Base-by-base conservation (phyloP, 1,139 yeast genomes). In the Suhomyces wounanorum region DNA sequence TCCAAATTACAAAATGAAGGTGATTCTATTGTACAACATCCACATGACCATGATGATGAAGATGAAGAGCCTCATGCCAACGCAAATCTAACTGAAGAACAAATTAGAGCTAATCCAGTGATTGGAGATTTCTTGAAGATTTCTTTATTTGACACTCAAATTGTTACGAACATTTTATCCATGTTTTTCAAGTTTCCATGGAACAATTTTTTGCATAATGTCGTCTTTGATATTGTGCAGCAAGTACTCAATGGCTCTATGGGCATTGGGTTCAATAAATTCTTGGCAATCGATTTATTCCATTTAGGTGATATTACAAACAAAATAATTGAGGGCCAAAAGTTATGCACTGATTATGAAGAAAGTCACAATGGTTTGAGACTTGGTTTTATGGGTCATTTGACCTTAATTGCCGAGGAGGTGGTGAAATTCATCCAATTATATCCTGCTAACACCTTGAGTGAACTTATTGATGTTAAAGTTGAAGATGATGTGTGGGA, bases 181-280 rank as follows among this genome's bases (percentile, higher is more conserved):
- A 86, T 94, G 87, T 92, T 94, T 66, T 88, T 92, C 79, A 80
- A 81, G 60, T 94, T 91, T 69, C 99, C 99, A 5, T 94, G 99
- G 99, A 94, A 94, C 69, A 94, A 94, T 67, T 94, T 94, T 65
- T 78, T 96, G 70, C 99, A 94, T 70, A 94, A 94, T 64, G 99
- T 95, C 51, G 97, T 94, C 8, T 94, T 94, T 72, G 99, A 94
- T 69, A 89, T 94, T 59, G 96, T 94, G 39, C 99, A 95, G 70
- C 99, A 94, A 69, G 87, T 94, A 13, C 80, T 94, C 65, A 92
- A 91, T 68, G 99, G 98, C 0, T 89, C 96, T 17, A 89, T 94
- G 92, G 96, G 91, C 57, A 87, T 89, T 61, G 81, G 81, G 6
- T 94, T 87, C 74, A 94, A 94, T 72, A 87, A 89, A 61, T 92